Base-by-base conservation (phyloP, 768 basidiomycete genomes). In the Lactarius hengduanensis region DNA sequence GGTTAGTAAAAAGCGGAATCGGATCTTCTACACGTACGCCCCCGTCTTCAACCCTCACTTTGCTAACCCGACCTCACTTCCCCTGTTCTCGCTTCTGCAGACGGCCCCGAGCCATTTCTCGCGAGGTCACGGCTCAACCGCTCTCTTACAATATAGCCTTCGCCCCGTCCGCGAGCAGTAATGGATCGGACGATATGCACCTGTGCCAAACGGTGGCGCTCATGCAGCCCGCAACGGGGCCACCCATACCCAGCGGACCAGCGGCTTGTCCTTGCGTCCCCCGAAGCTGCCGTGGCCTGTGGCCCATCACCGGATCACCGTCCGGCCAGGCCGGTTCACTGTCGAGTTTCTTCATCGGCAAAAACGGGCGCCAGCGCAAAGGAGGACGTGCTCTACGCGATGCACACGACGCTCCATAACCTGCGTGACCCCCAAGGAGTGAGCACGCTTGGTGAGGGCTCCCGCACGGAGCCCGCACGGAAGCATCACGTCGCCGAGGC, bases 261-360 rank as follows among this genome's bases (percentile, higher is more conserved):
- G 1, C 79, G 78, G 26, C 78, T 89, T 36, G 77, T 85, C 15
- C 78, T 89, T 89, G 11, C 80, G 79, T 47, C 83, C 82, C 38
- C 80, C 83, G 62, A 83, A 84, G 66, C 80, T 89, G 66, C 86
- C 86, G 3, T 88, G 87, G 87, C 77, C 83, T 0, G 80, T 88
- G 63, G 66, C 84, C 30, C 30, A 30, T 30, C 30, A 30, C 30
- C 30, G 30, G 30, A 30, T 30, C 30, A 30, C 3, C 43, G 84
- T 86, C 38, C 38, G 76, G 76, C 54, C 75, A 75, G 34, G 71
- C 77, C 70, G 75, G 74, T n/a, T 66, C 73, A 9, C 54, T 72
- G 41, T 64, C 72, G 59, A 71, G 63, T 58, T 62, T 63, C 57
- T 70, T 71, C 41, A 69, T 69, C 54, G 67, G 72, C 57, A 30